Percentiles rank a stretch among this genome's conserved stretches.
Evolutionary conservation across 192 early-diverging fungal genomes (phyloP).

Genomic region (Funneliformis geosporum): DNA sequence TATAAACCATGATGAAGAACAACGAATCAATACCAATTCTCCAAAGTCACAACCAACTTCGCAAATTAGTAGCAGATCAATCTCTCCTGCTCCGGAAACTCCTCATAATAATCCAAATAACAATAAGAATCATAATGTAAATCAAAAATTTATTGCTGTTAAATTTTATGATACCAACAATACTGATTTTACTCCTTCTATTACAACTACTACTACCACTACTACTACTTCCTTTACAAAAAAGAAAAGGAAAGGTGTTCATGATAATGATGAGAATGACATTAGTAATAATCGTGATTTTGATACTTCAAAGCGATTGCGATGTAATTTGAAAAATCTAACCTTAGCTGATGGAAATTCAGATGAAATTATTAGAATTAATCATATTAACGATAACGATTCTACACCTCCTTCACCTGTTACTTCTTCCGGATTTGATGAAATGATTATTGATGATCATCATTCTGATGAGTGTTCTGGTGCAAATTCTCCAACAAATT

Average conservation of each 20-base stretch:
- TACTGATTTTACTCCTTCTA: background rate
- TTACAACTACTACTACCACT: no score
- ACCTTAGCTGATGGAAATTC: background rate
- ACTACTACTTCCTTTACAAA: background rate
- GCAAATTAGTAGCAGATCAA: slow-evolving; percentile 10
- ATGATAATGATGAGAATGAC: background rate
- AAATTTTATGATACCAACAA: background rate
- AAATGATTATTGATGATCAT: slow-evolving; percentile 17
- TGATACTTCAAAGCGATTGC: slow-evolving; percentile 11
- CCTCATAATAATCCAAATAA: slow-evolving; percentile 9
- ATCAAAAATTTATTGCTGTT: background rate
- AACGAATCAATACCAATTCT: background rate
- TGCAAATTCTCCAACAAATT: background rate
- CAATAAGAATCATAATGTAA: background rate
- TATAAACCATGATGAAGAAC: slow-evolving; percentile 30
- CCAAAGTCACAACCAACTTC: background rate
- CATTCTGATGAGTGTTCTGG: slow-evolving; percentile 12
- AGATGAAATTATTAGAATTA: background rate
- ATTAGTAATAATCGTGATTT: slow-evolving; percentile 1
- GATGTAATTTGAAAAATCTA: background rate
- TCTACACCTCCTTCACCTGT: background rate
- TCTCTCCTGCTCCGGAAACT: background rate
- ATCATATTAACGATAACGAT: background rate
- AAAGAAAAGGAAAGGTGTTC: slow-evolving; percentile 25
- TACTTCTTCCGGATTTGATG: slow-evolving; percentile 19